A percentile compares a stretch with the other conserved stretches of the same genome.
Conservation (phyloP, 768 basidiomycete genomes). For the Candolleomyces eurysporus region DNA sequence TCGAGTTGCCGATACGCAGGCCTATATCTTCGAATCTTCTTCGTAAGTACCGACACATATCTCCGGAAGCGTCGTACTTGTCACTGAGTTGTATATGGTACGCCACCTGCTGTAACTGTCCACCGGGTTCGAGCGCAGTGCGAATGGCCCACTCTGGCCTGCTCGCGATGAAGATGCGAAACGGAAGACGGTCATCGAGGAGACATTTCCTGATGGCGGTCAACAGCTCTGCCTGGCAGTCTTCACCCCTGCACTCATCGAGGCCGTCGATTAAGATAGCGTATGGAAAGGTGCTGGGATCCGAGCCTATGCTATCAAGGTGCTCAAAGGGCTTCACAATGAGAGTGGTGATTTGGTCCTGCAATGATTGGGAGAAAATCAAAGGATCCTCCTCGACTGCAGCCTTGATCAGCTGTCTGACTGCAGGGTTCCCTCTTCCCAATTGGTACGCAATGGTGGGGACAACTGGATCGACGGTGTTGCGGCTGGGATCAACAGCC, state of each 20-base stretch:
- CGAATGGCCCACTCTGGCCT: neutral
- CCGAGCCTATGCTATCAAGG: no score
- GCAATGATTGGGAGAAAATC: neutral
- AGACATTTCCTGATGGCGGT: neutral
- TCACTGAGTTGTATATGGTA: neutral
- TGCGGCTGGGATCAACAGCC: neutral
- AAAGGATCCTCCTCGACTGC: neutral
- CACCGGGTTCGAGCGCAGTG: neutral
- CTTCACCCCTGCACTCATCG: neutral
- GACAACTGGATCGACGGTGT: neutral
- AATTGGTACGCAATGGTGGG: constrained; percentile 6
- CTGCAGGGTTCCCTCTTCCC: neutral
- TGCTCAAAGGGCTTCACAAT: neutral
- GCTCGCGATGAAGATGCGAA: constrained; percentile 2
- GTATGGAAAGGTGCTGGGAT: neutral
- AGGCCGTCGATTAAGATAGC: constrained; percentile 7
- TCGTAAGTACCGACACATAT: constrained; percentile 1
- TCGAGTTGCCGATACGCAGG: neutral
- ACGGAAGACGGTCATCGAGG: neutral
- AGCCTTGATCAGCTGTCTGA: neutral
- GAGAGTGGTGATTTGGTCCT: neutral
- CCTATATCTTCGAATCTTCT: neutral
- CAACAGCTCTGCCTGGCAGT: neutral
- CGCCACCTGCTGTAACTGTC: neutral
- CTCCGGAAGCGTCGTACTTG: neutral